phyloP scores from a whole-genome alignment of 495 filamentous ascomycete genomes.

The Parathielavia hyrcaniae region DNA sequence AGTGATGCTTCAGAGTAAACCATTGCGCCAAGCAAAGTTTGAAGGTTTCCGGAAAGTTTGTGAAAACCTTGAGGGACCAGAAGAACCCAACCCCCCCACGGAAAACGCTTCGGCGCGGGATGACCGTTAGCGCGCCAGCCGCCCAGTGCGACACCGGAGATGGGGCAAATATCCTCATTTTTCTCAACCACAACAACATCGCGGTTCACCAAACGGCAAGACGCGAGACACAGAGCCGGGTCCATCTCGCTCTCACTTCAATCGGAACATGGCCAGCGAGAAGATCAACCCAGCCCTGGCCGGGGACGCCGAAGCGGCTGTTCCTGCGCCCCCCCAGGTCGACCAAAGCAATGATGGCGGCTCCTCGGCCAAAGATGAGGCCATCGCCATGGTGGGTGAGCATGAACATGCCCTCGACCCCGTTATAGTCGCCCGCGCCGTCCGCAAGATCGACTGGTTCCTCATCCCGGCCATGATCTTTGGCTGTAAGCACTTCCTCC shows the following conservation, averaged over 20 bases:
- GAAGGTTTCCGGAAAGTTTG: no score
- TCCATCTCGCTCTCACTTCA: not conserved
- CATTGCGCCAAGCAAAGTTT: no score
- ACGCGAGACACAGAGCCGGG: not conserved
- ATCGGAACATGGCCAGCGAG: slow-evolving; percentile 1
- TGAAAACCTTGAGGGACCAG: no score
- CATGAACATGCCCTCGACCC: slow-evolving; percentile 43
- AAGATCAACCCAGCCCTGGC: not conserved
- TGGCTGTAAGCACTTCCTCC: slow-evolving; percentile 37
- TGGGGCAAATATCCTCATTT: not conserved
- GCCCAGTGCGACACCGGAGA: slow-evolving; percentile 9
- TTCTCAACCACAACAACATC: not conserved
- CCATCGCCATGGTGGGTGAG: slow-evolving; percentile 38
- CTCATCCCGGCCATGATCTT: slow-evolving; percentile 67
- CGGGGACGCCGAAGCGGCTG: slow-evolving; percentile 3
- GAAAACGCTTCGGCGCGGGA: not conserved
- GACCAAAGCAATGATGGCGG: not conserved
- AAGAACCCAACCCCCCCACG: not conserved
- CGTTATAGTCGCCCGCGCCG: slow-evolving; percentile 46
- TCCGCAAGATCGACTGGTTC: slow-evolving; percentile 65
- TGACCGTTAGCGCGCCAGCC: no score
- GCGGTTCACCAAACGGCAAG: not conserved
- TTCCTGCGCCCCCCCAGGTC: not conserved
- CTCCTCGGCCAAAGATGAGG: slow-evolving; percentile 25
- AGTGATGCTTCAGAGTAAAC: no score